Percentiles rank a stretch among this genome's conserved stretches.
phyloP scores from a whole-genome alignment of 495 filamentous ascomycete genomes.

The Parmelia sp. region DNA sequence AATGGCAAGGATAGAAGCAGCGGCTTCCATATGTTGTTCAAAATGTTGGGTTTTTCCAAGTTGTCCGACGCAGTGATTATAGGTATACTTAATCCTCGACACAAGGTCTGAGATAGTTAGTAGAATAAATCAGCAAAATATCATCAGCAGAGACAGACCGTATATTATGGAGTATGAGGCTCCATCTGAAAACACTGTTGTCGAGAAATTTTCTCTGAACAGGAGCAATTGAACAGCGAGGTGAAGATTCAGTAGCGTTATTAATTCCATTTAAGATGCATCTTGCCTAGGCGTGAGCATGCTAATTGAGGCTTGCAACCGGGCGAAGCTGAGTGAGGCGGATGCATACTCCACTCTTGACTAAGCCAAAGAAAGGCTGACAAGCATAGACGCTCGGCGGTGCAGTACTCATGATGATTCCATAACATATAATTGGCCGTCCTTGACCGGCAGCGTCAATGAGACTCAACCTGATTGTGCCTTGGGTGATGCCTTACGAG shows the following conservation, averaged over 20 bases:
- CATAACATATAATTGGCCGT: too few relatives aligned
- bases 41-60: neutral
- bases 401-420: too few relatives aligned
- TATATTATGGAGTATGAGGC: too few relatives aligned
- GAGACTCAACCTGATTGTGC: neutral
- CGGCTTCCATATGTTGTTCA: neutral
- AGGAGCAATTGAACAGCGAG: too few relatives aligned
- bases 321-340: neutral
- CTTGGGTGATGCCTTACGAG: neutral
- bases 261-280: neutral
- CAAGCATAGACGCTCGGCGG: neutral
- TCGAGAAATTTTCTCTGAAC: too few relatives aligned
- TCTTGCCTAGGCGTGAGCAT: neutral
- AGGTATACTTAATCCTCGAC: neutral
- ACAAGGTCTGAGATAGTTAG: neutral
- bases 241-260: neutral
- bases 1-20: conserved; percentile 8
- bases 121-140: too few relatives aligned
- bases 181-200: too few relatives aligned
- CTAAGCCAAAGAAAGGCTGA: neutral
- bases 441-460: neutral
- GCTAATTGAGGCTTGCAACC: neutral
- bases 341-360: neutral
- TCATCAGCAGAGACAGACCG: too few relatives aligned
- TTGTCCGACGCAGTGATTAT: neutral